These are phyloP conservation scores for Crithidia brevicula DNA, from an alignment of 208 protist genomes.

Conservation along the genomic window DNA sequence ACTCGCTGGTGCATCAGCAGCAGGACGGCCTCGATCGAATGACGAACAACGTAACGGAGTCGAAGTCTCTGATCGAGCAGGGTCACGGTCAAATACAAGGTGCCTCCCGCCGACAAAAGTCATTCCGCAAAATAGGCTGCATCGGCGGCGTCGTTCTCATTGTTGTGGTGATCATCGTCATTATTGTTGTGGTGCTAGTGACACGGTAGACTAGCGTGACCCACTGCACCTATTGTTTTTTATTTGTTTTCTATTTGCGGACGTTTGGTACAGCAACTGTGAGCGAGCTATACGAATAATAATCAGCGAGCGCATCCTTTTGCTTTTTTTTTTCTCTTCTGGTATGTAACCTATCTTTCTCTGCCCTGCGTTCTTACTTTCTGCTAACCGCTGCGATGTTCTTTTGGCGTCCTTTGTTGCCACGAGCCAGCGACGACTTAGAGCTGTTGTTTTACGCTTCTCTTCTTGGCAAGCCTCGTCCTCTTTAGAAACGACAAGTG, in stretches of 20 bases:
- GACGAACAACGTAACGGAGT: constrained; percentile 54
- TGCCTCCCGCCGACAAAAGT: constrained; percentile 55
- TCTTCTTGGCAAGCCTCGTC: too few species aligned
- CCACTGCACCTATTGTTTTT: neutral
- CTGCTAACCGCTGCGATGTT: too few species aligned
- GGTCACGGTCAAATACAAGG: constrained; percentile 63
- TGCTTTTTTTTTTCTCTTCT: constrained; percentile 30
- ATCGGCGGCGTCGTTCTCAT: constrained; percentile 55
- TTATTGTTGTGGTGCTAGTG: constrained; percentile 50
- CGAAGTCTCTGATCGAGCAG: constrained; percentile 59
- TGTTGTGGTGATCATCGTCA: constrained; percentile 53
- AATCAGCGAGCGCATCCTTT: constrained; percentile 1
- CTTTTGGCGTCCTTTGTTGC: too few species aligned
- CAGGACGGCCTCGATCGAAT: constrained; percentile 62
- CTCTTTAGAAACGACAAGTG: too few species aligned
- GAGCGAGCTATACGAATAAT: too few species aligned
- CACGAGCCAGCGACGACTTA: too few species aligned
- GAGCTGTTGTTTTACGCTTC: too few species aligned
- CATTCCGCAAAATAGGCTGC: constrained; percentile 71
- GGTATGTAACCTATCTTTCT: neutral
- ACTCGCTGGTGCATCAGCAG: constrained; percentile 73
- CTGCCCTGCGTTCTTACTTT: neutral
- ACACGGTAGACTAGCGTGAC: too few species aligned
- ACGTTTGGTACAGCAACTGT: too few species aligned
- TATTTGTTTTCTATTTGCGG: too few species aligned